Evolutionary conservation across 768 basidiomycete species (phyloP), one percentile per base, ranked within the genome.

Genomic region (Tylopilus cervinicoccineus): DNA sequence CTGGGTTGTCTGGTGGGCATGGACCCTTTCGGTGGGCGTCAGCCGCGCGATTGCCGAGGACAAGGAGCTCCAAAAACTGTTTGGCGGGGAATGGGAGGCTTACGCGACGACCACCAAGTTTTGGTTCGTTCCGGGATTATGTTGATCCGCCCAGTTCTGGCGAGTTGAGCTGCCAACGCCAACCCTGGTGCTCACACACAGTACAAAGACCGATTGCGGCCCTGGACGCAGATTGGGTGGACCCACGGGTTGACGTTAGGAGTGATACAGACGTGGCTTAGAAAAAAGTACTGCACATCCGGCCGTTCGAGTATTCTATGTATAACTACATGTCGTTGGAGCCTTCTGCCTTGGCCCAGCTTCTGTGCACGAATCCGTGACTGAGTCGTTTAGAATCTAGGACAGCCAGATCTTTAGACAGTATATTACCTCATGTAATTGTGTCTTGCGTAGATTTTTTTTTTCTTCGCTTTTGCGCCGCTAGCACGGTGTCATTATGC

Each of bases 11-110:
- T 79, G 77, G 77, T 79, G 77, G 76, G 38, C 65, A 11, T 78
- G 76, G 76, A 69, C 76, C 8, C 59, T 75, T 22, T 70, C 72
- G 4, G 76, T 78, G 0, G 74, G 72, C 11, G 52, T 73, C n/a
- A 78, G 73, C 53, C 65, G 77, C 44, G 77, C 74, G 1, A 60
- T 69, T 33, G 77, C 77, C 5, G 79, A 80, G 64, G 79, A 80
- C 50, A 63, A 58, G 40, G 72, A 78, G 57, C 75, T 80, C 64
- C 63, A 61, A 40, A 72, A 72, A 52, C 38, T 71, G 33, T 79
- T 78, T 39, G 67, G 68, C 26, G 56, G 65, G 11, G 70, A 77
- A 53, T 80, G 78, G 78, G 74, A 77, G 3, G 56, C 55, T 14
- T 79, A 77, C 52, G 76, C 74, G 16, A 60, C 55, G 7, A 52